These are phyloP conservation scores for Endocarpon pusillum DNA, from an alignment of 495 filamentous ascomycete genomes.

Conservation along the genomic window DNA sequence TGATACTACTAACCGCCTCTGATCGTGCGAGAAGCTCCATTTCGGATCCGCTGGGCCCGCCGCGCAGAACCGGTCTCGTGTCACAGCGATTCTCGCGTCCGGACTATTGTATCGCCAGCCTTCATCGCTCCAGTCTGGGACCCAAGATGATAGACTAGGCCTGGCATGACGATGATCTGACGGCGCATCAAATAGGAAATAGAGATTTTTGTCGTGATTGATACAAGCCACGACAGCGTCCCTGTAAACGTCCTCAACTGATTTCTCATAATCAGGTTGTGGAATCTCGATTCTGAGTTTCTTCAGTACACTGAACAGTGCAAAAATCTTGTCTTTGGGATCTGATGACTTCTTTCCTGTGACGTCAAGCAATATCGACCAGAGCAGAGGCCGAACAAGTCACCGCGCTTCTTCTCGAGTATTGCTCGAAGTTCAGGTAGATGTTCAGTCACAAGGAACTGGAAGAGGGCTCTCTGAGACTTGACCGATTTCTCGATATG, in stretches of 20 bases:
- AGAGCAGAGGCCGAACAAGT: not conserved
- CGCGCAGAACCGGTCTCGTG: conserved; percentile 7
- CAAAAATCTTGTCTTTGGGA: not conserved
- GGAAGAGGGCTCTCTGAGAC: too few relatives aligned
- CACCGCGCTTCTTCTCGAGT: not conserved
- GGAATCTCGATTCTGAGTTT: not conserved
- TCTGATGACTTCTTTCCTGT: not conserved
- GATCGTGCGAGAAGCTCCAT: not conserved
- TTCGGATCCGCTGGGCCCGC: conserved; percentile 13
- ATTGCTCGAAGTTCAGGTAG: not conserved
- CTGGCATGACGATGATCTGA: not conserved
- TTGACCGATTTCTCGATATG: too few relatives aligned
- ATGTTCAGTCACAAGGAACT: not conserved
- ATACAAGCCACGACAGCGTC: not conserved
- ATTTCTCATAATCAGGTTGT: not conserved
- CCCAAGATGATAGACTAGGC: not conserved
- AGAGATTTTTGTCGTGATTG: not conserved
- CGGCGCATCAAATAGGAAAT: not conserved
- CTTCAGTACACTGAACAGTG: not conserved
- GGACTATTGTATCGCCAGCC: not conserved
- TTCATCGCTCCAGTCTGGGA: not conserved
- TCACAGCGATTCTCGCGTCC: not conserved
- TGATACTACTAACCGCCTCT: not conserved
- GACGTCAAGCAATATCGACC: not conserved
- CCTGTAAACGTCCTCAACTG: not conserved